Percentiles rank a stretch among this genome's conserved stretches.
Conservation (phyloP, 768 basidiomycete genomes). For the Termitomyces sp. region DNA sequence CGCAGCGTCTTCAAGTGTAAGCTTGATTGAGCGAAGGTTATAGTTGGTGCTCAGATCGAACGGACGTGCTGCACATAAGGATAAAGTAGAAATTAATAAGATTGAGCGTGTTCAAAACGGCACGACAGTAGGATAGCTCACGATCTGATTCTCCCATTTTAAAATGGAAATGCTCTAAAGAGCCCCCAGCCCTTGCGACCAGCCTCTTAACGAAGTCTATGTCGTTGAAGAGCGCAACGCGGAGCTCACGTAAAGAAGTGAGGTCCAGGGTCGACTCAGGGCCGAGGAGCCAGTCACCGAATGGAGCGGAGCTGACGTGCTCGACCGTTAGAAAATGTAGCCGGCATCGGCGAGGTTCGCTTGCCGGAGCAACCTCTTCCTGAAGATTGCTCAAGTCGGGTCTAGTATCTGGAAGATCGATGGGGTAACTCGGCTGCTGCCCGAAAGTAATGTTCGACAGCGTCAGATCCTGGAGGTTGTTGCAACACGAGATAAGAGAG, state of each 20-base stretch:
- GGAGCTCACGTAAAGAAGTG: constrained; percentile 32
- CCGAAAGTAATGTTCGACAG: constrained; percentile 13
- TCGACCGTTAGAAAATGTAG: constrained; percentile 37
- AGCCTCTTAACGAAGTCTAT: constrained; percentile 28
- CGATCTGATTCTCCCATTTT: constrained; percentile 37
- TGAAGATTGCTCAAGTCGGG: constrained; percentile 1
- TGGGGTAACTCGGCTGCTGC: neutral
- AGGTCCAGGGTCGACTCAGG: constrained; percentile 27
- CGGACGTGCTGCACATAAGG: constrained; percentile 21
- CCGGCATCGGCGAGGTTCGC: constrained; percentile 5
- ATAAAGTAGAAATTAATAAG: neutral
- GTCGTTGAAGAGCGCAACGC: constrained; percentile 35
- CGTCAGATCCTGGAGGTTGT: constrained; percentile 28
- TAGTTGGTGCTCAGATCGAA: constrained; percentile 30
- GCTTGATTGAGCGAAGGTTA: constrained; percentile 30
- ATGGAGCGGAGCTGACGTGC: constrained; percentile 28
- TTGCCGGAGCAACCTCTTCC: neutral
- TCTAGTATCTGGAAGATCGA: neutral
- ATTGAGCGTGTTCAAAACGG: neutral
- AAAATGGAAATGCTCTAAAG: constrained; percentile 37
- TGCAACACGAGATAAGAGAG: constrained; percentile 25
- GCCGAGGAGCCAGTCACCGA: constrained; percentile 33
- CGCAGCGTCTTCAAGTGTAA: constrained; percentile 34
- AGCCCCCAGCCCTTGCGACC: constrained; percentile 25
- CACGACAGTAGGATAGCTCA: constrained; percentile 14